Conservation (phyloP, 1,139 yeast species). For the Suhomyces guaymorum region DNA sequence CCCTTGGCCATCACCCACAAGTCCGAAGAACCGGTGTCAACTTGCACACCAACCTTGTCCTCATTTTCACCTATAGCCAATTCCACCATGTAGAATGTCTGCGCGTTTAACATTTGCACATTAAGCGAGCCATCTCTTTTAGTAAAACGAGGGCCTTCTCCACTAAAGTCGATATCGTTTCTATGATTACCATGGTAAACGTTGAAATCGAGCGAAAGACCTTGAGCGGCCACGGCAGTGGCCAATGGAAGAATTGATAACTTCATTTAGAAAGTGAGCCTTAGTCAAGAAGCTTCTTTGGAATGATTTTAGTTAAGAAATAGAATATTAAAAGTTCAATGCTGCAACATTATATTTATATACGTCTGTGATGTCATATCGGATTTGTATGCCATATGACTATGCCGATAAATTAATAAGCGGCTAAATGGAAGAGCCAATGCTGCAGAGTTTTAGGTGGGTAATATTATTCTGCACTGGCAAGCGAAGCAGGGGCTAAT, state of each 20-base stretch:
- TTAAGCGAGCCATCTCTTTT: constrained; percentile 41
- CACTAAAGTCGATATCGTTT: constrained; percentile 1
- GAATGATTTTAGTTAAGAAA: too few species aligned
- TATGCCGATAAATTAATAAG: too few species aligned
- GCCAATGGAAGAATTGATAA: constrained; percentile 3
- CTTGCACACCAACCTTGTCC: constrained; percentile 34
- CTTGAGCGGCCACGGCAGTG: constrained; percentile 4
- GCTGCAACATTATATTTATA: too few species aligned
- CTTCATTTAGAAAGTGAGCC: constrained; percentile 1
- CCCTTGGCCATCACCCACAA: constrained; percentile 46
- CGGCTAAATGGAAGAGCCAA: too few species aligned
- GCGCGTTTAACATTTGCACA: constrained; percentile 44
- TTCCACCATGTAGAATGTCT: constrained; percentile 50
- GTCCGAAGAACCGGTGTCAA: constrained; percentile 51
- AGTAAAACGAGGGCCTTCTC: constrained; percentile 16
- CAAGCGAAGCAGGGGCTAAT: too few species aligned
- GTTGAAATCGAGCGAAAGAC: constrained; percentile 16
- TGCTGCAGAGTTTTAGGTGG: too few species aligned
- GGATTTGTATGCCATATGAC: too few species aligned
- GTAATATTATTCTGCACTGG: too few species aligned
- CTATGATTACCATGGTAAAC: constrained; percentile 16
- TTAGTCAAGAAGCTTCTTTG: too few species aligned
- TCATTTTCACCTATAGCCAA: constrained; percentile 37
- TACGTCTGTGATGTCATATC: too few species aligned
- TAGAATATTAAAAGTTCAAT: too few species aligned